phyloP scores from a whole-genome alignment of 345 rosid species.

The Camelina sativa region DNA sequence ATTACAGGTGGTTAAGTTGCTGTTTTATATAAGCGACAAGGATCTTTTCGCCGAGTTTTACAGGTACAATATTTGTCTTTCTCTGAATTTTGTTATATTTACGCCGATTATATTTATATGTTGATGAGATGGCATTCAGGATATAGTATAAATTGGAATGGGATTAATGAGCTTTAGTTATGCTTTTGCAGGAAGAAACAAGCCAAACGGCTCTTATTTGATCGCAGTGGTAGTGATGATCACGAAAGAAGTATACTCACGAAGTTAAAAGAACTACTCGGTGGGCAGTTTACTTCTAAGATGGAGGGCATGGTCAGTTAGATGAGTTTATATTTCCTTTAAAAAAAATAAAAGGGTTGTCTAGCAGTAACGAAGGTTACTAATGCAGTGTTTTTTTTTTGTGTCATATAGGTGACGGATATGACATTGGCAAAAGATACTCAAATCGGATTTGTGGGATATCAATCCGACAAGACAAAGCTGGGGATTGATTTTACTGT shows the following conservation, averaged over 20 bases:
- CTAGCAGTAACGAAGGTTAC: neutral
- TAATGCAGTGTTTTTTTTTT: neutral
- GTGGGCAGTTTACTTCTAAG: conserved; percentile 64
- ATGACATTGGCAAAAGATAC: conserved; percentile 69
- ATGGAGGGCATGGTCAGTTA: conserved; percentile 69
- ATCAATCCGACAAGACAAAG: conserved; percentile 42
- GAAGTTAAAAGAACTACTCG: conserved; percentile 61
- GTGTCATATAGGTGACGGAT: conserved; percentile 57
- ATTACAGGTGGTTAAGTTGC: conserved; percentile 64
- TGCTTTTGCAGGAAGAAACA: conserved; percentile 56
- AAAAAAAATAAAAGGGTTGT: neutral
- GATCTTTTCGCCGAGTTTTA: conserved; percentile 85
- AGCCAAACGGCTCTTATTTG: conserved; percentile 69
- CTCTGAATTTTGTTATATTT: neutral
- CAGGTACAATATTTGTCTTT: conserved; percentile 32
- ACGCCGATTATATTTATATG: neutral
- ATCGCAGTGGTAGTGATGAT: conserved; percentile 54
- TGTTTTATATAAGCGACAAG: conserved; percentile 71
- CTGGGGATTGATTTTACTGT: conserved; percentile 73
- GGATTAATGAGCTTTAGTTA: neutral
- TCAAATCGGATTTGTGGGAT: conserved; percentile 57
- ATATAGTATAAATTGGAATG: conserved; percentile 5
- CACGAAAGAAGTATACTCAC: conserved; percentile 67
- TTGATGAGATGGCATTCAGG: conserved; percentile 8
- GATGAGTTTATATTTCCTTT: neutral